Conservation (phyloP, 1,284 basidiomycete genomes). For the Malassezia sp. region DNA sequence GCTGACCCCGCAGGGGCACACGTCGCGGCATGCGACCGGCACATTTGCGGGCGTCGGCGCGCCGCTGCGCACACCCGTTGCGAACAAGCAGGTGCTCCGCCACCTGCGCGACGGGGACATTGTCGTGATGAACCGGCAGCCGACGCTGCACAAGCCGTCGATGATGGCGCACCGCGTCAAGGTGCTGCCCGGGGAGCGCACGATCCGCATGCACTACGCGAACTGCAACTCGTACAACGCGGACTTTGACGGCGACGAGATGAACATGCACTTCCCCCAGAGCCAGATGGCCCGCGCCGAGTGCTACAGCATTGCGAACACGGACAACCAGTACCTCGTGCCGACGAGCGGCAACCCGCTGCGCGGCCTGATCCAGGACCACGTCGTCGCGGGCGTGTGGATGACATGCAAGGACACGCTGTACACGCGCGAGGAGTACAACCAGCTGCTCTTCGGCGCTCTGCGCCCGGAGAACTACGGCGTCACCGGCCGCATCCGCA, state of each 20-base stretch:
- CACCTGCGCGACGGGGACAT: constrained; percentile 93
- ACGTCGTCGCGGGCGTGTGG: constrained; percentile 96
- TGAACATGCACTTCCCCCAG: constrained; percentile 99
- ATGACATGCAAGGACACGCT: constrained; percentile 95
- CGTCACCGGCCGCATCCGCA: constrained; percentile 60
- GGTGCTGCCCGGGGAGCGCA: constrained; percentile 89
- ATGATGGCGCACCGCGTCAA: constrained; percentile 98
- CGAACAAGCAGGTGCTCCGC: constrained; percentile 95
- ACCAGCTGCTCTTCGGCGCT: constrained; percentile 90
- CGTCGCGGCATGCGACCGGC: constrained; percentile 44
- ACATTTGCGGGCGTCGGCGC: constrained; percentile 41
- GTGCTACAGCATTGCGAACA: constrained; percentile 72
- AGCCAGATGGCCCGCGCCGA: constrained; percentile 81
- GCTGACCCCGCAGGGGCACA: constrained; percentile 71
- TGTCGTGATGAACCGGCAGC: constrained; percentile 92
- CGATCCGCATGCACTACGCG: constrained; percentile 99
- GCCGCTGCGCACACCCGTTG: constrained; percentile 47
- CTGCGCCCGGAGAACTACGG: constrained; percentile 73
- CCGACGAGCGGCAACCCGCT: constrained; percentile 96
- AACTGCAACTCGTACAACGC: constrained; percentile 99
- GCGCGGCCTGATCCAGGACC: constrained; percentile 96
- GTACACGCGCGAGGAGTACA: constrained; percentile 89
- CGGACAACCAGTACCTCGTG: constrained; percentile 95
- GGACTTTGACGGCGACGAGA: constrained; percentile 99
- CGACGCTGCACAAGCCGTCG: constrained; percentile 96